phyloP scores from a whole-genome alignment of 352 stramenopile species.

The Phytophthora cryptogea region DNA sequence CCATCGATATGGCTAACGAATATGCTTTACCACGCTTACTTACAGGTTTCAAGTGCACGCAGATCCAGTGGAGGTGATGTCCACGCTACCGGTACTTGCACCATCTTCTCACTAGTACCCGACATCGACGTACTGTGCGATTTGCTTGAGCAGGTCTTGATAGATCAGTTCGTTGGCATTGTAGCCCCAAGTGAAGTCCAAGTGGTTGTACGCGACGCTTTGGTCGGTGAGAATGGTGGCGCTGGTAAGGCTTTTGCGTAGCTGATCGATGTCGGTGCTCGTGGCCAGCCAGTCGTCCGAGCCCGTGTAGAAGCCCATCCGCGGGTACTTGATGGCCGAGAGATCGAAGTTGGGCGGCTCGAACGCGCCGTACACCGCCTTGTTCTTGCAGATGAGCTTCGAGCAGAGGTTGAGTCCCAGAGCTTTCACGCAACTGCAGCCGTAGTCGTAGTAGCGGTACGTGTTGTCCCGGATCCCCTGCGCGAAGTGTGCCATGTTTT shows the following conservation, averaged over 20 bases:
- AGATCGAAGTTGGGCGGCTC: conserved; percentile 55
- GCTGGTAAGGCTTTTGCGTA: conserved; percentile 43
- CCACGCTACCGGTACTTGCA: neutral
- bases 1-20: neutral
- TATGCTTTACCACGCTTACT: neutral
- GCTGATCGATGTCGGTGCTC: conserved; percentile 45
- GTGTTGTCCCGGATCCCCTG: conserved; percentile 65
- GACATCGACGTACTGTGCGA: conserved; percentile 55
- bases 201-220: conserved; percentile 58
- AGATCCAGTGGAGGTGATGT: conserved; percentile 1
- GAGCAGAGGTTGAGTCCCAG: conserved; percentile 49
- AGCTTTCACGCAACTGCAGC: conserved; percentile 42
- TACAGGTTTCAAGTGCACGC: neutral
- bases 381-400: conserved; percentile 59
- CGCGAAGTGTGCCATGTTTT: conserved; percentile 68
- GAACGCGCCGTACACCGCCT: conserved; percentile 51
- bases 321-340: conserved; percentile 49
- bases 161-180: conserved; percentile 64
- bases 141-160: conserved; percentile 54
- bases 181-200: conserved; percentile 77
- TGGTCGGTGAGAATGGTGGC: conserved; percentile 59
- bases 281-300: conserved; percentile 58
- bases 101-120: conserved; percentile 38
- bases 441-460: conserved; percentile 67
- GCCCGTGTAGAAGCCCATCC: conserved; percentile 55